These are phyloP conservation scores for Calonectria fujianensis DNA, from an alignment of 2,329 filamentous ascomycete genomes.

Conservation along the genomic window DNA sequence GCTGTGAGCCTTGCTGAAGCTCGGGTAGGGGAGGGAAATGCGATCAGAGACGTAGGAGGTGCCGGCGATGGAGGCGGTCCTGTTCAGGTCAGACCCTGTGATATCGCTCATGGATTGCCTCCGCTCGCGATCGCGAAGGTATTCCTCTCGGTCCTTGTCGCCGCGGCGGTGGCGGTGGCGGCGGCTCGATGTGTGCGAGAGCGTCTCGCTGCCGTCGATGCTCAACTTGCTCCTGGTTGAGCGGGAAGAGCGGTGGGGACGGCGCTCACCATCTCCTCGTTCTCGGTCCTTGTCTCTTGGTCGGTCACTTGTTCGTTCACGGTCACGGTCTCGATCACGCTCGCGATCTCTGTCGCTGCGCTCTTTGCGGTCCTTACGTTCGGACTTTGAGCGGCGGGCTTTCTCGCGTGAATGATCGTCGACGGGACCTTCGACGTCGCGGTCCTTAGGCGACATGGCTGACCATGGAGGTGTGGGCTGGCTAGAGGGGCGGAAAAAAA, in stretches of 20 bases:
- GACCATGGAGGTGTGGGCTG: constrained; percentile 52
- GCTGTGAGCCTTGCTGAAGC: constrained; percentile 92
- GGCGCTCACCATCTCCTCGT: constrained; percentile 58
- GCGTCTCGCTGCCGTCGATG: constrained; percentile 62
- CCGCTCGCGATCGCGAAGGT: constrained; percentile 52
- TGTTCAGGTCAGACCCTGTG: constrained; percentile 66
- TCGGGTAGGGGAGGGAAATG: constrained; percentile 82
- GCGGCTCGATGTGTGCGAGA: constrained; percentile 62
- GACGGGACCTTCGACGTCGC: constrained; percentile 62
- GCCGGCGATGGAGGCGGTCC: constrained; percentile 59
- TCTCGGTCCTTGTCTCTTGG: constrained; percentile 49
- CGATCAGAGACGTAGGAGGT: constrained; percentile 61
- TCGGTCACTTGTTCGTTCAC: background rate
- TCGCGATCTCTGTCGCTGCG: constrained; percentile 57
- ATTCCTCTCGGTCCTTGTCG: constrained; percentile 60
- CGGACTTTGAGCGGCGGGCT: constrained; percentile 62
- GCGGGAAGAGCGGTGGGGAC: constrained; percentile 63
- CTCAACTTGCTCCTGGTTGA: constrained; percentile 65
- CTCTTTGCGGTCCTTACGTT: constrained; percentile 61
- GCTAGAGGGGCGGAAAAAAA: constrained; percentile 2
- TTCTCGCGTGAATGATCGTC: constrained; percentile 64
- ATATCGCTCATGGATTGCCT: constrained; percentile 68
- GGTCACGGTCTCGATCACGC: constrained; percentile 56
- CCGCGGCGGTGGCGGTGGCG: constrained; percentile 54
- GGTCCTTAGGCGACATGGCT: constrained; percentile 65